Percentiles rank a stretch among this genome's conserved stretches.
Conservation (phyloP, 257 asterid genomes). For the Schizonepeta tenuifolia region DNA sequence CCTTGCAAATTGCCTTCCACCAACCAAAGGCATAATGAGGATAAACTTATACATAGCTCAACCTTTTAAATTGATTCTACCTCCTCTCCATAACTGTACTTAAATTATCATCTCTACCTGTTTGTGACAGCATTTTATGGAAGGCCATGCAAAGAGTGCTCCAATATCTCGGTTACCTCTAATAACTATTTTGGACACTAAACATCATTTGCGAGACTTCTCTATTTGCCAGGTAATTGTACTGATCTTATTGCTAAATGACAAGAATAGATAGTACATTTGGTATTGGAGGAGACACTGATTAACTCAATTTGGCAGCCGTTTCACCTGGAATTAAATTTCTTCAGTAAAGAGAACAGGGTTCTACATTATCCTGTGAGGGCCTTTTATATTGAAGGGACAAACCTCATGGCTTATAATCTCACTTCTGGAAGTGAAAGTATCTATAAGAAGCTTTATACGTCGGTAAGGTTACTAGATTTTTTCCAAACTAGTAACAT, state of each 20-base stretch:
- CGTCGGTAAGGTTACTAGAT: constrained; percentile 60
- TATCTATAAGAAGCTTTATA: constrained; percentile 86
- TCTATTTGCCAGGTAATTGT: constrained; percentile 89
- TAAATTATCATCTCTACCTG: constrained; percentile 40
- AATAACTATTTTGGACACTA: constrained; percentile 73
- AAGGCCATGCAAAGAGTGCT: constrained; percentile 96
- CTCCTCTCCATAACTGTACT: constrained; percentile 19
- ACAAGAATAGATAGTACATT: constrained; percentile 21
- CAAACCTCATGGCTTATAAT: constrained; percentile 92
- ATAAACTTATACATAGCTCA: constrained; percentile 16
- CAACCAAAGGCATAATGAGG: not conserved
- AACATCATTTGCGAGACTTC: constrained; percentile 68
- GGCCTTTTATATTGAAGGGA: constrained; percentile 89
- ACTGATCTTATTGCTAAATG: constrained; percentile 14
- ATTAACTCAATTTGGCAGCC: constrained; percentile 65
- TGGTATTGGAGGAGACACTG: constrained; percentile 36
- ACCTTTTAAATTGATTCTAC: not conserved
- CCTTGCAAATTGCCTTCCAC: not conserved
- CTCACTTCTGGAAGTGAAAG: constrained; percentile 88
- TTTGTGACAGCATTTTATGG: constrained; percentile 93
- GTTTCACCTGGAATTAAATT: constrained; percentile 88
- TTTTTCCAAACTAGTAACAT: constrained; percentile 22
- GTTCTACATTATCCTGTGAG: constrained; percentile 98
- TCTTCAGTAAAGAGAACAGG: constrained; percentile 85
- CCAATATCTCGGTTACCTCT: constrained; percentile 97